Conservation (phyloP, 352 stramenopile genomes). For the Pythium rhizo-oryzae region DNA sequence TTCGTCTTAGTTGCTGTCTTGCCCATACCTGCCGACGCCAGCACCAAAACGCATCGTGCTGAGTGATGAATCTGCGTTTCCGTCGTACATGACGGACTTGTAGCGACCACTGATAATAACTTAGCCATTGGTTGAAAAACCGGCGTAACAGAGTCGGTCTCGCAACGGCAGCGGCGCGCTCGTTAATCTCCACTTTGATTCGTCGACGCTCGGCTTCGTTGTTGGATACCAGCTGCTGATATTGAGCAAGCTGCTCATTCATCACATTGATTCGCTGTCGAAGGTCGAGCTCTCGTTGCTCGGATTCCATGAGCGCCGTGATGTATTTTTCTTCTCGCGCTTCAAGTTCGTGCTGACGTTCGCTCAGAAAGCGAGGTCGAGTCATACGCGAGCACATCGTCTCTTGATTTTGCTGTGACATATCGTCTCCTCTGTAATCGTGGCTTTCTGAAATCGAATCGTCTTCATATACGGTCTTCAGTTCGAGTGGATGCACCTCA, state of each 20-base stretch:
- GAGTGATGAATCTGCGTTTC: slow-evolving; percentile 50
- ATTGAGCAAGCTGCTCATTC: slow-evolving; percentile 46
- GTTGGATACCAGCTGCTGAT: slow-evolving; percentile 43
- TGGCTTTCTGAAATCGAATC: background rate
- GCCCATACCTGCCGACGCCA: slow-evolving; percentile 60
- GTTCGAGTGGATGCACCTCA: background rate
- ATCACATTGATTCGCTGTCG: slow-evolving; percentile 49
- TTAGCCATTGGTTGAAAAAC: slow-evolving; percentile 67
- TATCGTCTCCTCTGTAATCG: background rate
- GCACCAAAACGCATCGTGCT: slow-evolving; percentile 67
- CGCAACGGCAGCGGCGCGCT: slow-evolving; percentile 44
- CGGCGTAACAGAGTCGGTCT: slow-evolving; percentile 53
- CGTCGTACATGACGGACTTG: slow-evolving; percentile 49
- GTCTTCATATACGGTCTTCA: slow-evolving; percentile 10
- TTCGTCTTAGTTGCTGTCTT: slow-evolving; percentile 42
- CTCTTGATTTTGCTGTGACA: background rate
- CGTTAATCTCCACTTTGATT: slow-evolving; percentile 60
- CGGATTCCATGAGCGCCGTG: slow-evolving; percentile 71
- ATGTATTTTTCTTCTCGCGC: slow-evolving; percentile 78
- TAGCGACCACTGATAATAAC: slow-evolving; percentile 50
- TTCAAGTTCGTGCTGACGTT: slow-evolving; percentile 55
- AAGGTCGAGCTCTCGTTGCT: slow-evolving; percentile 74
- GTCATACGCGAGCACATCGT: background rate
- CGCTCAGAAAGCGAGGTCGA: slow-evolving; percentile 10
- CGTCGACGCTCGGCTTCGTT: slow-evolving; percentile 47